Base-by-base conservation (phyloP, 306 rosid genomes). In the Prunus davidiana region DNA sequence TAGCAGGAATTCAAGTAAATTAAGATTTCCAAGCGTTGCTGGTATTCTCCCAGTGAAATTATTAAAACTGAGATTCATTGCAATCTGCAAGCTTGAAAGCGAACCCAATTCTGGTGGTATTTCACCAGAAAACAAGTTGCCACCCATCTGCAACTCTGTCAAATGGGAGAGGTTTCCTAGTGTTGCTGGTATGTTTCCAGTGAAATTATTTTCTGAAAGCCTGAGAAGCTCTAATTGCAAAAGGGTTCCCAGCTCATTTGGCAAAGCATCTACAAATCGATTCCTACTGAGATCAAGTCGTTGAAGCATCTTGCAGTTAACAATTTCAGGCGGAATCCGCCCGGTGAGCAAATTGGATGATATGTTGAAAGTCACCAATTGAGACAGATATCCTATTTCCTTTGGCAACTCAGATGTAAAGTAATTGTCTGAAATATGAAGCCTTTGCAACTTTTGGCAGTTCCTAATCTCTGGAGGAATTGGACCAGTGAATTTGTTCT, bases 261-360 rank as follows among this genome's bases (percentile, higher is more conserved):
- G 99, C 76, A 96, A 85, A 73, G 89, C 74, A 60, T 83, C 90
- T 5, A 61, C 52, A 52, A 96, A 93, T 74, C 74, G 83, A 66
- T 96, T 96, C 49, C 41, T 76, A 71, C 99, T 91, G 78, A 96
- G 90, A 78, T 96, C 99, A 14, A 96, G 97, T 57, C 99, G 87
- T 65, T 96, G 99, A 64, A 96, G 97, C 89, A 18, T 88, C 82
- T 76, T 83, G 81, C 98, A 93, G 55, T 83, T 82, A 71, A 89
- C 73, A 68, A 92, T 86, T 38, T 88, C 93, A 20, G 64, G 76
- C 2, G 97, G 98, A 78, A 96, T 78, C 84, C 51, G 69, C 38
- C 97, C 96, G 9, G 28, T 72, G 76, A 96, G 84, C 69, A 58
- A 89, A 81, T 96, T 96, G 61, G 90, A 91, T 12, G 98, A 96